A percentile compares a stretch with the other conserved stretches of the same genome.
Evolutionary conservation across 2,329 filamentous ascomycete genomes (phyloP).

Genomic region (Diaporthe humulicola): DNA sequence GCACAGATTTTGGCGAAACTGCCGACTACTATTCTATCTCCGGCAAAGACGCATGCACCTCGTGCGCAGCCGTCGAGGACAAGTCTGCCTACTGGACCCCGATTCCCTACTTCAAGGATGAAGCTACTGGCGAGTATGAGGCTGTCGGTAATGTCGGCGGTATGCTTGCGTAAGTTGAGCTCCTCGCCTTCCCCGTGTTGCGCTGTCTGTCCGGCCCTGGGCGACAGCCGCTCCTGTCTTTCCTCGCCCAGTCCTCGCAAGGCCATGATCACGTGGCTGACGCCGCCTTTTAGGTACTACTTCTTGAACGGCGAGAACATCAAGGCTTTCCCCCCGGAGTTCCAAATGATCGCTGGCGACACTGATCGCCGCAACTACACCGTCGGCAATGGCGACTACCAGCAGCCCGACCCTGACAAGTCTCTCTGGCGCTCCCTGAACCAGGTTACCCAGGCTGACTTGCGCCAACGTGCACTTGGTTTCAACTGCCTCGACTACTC

Average conservation of each 20-base stretch:
- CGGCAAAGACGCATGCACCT: slow-evolving; percentile 85
- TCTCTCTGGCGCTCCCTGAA: slow-evolving; percentile 76
- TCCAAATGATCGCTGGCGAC: slow-evolving; percentile 87
- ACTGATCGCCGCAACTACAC: slow-evolving; percentile 77
- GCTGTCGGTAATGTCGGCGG: slow-evolving; percentile 82
- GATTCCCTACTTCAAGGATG: slow-evolving; percentile 80
- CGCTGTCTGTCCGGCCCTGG: neutral
- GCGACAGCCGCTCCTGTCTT: neutral
- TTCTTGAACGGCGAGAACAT: slow-evolving; percentile 75
- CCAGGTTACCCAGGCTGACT: slow-evolving; percentile 74
- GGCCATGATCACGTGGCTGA: slow-evolving; percentile 20
- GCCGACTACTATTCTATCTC: slow-evolving; percentile 72
- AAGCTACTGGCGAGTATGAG: slow-evolving; percentile 72
- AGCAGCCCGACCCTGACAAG: slow-evolving; percentile 73
- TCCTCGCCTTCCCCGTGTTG: neutral
- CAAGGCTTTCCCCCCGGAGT: slow-evolving; percentile 80
- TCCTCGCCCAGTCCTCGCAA: neutral
- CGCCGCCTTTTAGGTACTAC: slow-evolving; percentile 76
- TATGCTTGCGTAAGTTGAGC: slow-evolving; percentile 81
- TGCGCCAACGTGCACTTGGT: slow-evolving; percentile 85
- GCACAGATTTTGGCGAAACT: slow-evolving; percentile 73
- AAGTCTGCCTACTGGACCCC: slow-evolving; percentile 93
- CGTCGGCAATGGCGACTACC: slow-evolving; percentile 76
- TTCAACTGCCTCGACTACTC: slow-evolving; percentile 96
- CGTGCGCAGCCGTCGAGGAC: slow-evolving; percentile 84